These are phyloP conservation scores for Bombardia bombarda DNA, from an alignment of 495 filamentous ascomycete species.

Conservation along the genomic window DNA sequence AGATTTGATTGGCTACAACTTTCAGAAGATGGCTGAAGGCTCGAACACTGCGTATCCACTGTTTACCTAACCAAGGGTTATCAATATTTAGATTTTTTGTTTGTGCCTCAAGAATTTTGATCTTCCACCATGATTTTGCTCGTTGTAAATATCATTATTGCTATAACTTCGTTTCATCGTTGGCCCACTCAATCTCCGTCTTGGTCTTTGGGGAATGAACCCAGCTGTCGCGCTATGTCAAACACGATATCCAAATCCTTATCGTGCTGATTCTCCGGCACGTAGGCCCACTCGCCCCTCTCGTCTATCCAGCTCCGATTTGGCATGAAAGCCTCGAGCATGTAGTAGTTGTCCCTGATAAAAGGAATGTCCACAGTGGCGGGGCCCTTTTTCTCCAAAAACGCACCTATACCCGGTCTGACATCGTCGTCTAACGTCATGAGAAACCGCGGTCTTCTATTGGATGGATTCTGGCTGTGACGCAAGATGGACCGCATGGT, in stretches of 20 bases:
- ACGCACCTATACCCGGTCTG: slow-evolving; percentile 34
- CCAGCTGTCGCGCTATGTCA: too few species aligned
- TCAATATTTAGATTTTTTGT: too few species aligned
- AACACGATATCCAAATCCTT: slow-evolving; percentile 18
- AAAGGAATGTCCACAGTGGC: slow-evolving; percentile 42
- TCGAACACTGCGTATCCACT: too few species aligned
- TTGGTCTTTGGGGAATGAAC: too few species aligned
- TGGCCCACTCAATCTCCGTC: too few species aligned
- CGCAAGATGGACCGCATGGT: slow-evolving; percentile 42
- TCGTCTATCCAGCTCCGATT: slow-evolving; percentile 36
- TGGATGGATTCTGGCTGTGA: slow-evolving; percentile 37
- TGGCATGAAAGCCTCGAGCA: slow-evolving; percentile 43
- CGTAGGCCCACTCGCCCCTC: slow-evolving; percentile 33
- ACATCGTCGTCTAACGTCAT: slow-evolving; percentile 39
- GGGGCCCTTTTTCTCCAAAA: slow-evolving; percentile 38
- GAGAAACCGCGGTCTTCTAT: slow-evolving; percentile 36
- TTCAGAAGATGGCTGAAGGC: too few species aligned
- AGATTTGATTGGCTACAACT: too few species aligned
- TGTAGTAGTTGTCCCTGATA: slow-evolving; percentile 47
- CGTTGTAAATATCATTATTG: too few species aligned
- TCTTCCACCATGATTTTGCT: too few species aligned
- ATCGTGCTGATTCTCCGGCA: slow-evolving; percentile 35
- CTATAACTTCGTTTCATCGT: too few species aligned
- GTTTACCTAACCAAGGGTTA: too few species aligned
- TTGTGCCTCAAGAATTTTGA: too few species aligned